phyloP scores from a whole-genome alignment of 2,329 filamentous ascomycete genomes.

The Bipolaris sorokiniana region DNA sequence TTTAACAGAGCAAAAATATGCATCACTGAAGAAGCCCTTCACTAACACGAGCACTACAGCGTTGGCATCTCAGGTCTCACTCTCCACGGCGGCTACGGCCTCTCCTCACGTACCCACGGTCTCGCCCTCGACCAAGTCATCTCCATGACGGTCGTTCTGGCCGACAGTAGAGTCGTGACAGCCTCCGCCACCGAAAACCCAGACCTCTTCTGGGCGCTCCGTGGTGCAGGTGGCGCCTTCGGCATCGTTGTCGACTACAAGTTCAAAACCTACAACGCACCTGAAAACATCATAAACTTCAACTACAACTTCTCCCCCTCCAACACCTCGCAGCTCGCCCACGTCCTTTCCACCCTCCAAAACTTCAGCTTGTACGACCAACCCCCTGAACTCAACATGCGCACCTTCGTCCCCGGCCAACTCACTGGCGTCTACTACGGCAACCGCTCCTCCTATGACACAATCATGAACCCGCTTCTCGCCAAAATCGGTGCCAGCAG shows the following conservation, averaged over 20 bases:
- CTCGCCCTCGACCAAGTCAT: slow-evolving; percentile 36
- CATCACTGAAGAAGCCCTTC: background rate
- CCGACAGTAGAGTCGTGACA: slow-evolving; percentile 43
- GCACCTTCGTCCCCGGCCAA: slow-evolving; percentile 27
- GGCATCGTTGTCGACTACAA: slow-evolving; percentile 48
- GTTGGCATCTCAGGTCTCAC: slow-evolving; percentile 38
- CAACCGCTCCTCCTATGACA: slow-evolving; percentile 28
- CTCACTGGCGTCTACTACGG: slow-evolving; percentile 38
- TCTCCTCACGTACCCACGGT: slow-evolving; percentile 33
- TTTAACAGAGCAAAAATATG: too few relatives aligned
- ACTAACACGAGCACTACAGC: slow-evolving; percentile 14
- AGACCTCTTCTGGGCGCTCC: slow-evolving; percentile 52
- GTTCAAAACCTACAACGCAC: slow-evolving; percentile 38
- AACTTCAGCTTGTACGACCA: slow-evolving; percentile 32
- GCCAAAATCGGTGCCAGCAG: slow-evolving; percentile 22
- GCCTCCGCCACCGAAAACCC: slow-evolving; percentile 43
- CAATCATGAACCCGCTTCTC: slow-evolving; percentile 32
- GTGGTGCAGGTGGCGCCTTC: slow-evolving; percentile 50
- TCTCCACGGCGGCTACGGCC: slow-evolving; percentile 38
- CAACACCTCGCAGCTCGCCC: slow-evolving; percentile 25
- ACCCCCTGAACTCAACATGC: slow-evolving; percentile 37
- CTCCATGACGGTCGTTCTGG: slow-evolving; percentile 41
- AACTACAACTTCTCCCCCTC: slow-evolving; percentile 24
- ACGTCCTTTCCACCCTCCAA: slow-evolving; percentile 27
- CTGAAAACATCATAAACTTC: slow-evolving; percentile 35